Conservation (phyloP, 1,139 yeast genomes). For the Diutina rugosa region DNA sequence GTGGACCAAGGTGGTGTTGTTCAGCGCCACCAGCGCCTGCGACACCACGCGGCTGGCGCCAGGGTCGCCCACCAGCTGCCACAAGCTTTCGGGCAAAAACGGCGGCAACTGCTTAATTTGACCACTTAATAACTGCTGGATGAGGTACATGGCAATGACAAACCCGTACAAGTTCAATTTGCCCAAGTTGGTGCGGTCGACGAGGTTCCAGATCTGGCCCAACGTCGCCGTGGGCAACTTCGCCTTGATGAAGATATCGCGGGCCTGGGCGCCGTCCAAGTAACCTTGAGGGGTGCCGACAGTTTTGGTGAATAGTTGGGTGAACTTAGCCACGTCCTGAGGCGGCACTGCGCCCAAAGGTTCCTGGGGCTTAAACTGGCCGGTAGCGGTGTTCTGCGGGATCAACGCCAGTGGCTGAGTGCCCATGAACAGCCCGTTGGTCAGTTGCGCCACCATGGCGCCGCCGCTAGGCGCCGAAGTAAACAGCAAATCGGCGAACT, state of each 20-base stretch:
- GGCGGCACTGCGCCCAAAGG: constrained; percentile 51
- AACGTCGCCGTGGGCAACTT: constrained; percentile 61
- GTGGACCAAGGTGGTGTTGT: constrained; percentile 28
- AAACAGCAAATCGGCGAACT: constrained; percentile 26
- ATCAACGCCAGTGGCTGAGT: constrained; percentile 27
- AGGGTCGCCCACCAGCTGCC: constrained; percentile 37
- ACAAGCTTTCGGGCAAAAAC: constrained; percentile 49
- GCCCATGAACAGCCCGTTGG: constrained; percentile 34
- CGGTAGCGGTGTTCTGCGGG: constrained; percentile 23
- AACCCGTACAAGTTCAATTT: constrained; percentile 61
- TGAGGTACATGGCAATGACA: constrained; percentile 88
- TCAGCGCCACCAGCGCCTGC: constrained; percentile 39
- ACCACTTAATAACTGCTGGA: constrained; percentile 71
- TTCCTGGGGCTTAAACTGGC: constrained; percentile 18
- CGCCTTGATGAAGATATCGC: constrained; percentile 79
- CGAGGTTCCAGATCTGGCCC: constrained; percentile 83
- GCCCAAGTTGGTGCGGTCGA: constrained; percentile 68
- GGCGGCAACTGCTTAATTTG: constrained; percentile 56
- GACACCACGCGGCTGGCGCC: constrained; percentile 21
- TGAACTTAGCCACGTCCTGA: constrained; percentile 57
- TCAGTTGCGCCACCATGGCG: constrained; percentile 20
- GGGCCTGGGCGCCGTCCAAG: constrained; percentile 66
- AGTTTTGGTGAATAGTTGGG: constrained; percentile 63
- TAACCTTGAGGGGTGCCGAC: constrained; percentile 38
- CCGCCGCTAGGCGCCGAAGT: constrained; percentile 10